These are phyloP conservation scores for Xerocomus nothofagi DNA, from an alignment of 1,284 basidiomycete genomes.

Conservation along the genomic window DNA sequence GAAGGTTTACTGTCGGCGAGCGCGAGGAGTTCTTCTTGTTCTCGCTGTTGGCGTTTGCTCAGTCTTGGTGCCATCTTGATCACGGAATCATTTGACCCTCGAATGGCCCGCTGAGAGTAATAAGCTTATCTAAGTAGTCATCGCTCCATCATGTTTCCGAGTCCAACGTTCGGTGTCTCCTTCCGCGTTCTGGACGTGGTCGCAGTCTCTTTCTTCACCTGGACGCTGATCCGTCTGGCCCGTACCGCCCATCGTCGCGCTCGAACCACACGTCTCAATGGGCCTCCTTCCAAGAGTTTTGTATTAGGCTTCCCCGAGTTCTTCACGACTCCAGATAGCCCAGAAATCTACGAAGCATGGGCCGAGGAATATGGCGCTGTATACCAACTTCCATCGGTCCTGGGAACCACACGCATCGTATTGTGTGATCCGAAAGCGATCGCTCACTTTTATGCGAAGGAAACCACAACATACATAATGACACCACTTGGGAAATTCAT, in stretches of 20 bases:
- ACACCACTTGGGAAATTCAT: conserved; percentile 40
- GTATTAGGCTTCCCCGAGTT: conserved; percentile 39
- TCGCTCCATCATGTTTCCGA: background rate
- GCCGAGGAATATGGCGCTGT: conserved; percentile 49
- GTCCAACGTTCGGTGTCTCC: background rate
- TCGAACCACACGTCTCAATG: conserved; percentile 33
- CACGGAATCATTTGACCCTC: conserved; percentile 8
- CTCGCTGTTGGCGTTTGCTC: conserved; percentile 86
- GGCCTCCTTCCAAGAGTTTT: conserved; percentile 36
- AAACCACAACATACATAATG: conserved; percentile 50
- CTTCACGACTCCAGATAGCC: conserved; percentile 32
- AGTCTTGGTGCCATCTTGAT: conserved; percentile 62
- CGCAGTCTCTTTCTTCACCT: conserved; percentile 20
- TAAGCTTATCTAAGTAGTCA: no score
- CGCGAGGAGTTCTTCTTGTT: conserved; percentile 72
- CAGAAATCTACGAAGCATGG: conserved; percentile 42
- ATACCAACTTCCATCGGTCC: conserved; percentile 42
- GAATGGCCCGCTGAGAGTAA: no score
- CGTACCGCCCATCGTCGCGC: conserved; percentile 8
- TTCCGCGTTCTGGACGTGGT: conserved; percentile 5
- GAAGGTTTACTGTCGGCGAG: conserved; percentile 37
- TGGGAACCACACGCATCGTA: conserved; percentile 45
- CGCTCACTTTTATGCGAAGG: conserved; percentile 52
- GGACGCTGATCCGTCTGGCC: conserved; percentile 17
- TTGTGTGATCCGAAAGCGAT: conserved; percentile 59